phyloP scores from a whole-genome alignment of 306 rosid species.

The barrel medic (Medicago truncatula) region MtrunA17r5.0-ANR NC_053044.1:58904501-58905000 shows the following conservation, averaged over 20 bases:
- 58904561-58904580: neutral
- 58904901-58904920: neutral
- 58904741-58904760: slow-evolving; percentile 57
- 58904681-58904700: slow-evolving; percentile 13
- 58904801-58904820: slow-evolving; percentile 46
- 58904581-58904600: slow-evolving; percentile 64
- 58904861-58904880: neutral
- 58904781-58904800: slow-evolving; percentile 71
- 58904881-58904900: slow-evolving; percentile 33
- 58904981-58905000: too few relatives aligned
- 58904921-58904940: slow-evolving; percentile 19
- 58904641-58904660: slow-evolving; percentile 70
- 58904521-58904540: neutral
- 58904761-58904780: slow-evolving; percentile 74
- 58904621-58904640: slow-evolving; percentile 76
- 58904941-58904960: slow-evolving; percentile 16
- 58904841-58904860: neutral
- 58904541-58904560: neutral
- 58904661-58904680: slow-evolving; percentile 55
- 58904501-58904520: neutral
- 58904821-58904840: neutral
- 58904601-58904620: slow-evolving; percentile 64
- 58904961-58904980: neutral
- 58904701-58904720: slow-evolving; percentile 28
- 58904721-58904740: slow-evolving; percentile 41